Percentiles rank a stretch among this genome's conserved stretches.
phyloP scores from a whole-genome alignment of 495 filamentous ascomycete genomes.

The Tuber brumale region DNA sequence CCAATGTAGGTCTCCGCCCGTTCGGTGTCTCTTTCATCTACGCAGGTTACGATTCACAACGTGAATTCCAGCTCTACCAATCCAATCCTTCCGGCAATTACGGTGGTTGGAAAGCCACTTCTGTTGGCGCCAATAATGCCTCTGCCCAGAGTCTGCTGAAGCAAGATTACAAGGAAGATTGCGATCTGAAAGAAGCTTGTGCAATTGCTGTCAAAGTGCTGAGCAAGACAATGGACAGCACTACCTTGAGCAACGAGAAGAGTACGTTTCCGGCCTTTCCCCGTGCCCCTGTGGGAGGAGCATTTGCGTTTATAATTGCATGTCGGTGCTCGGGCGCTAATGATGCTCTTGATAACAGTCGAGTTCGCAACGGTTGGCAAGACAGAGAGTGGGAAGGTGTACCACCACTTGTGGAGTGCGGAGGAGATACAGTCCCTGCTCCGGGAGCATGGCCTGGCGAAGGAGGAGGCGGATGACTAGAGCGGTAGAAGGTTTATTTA shows the following conservation, averaged over 20 bases:
- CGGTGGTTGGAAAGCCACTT: slow-evolving; percentile 98
- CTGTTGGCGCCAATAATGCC: slow-evolving; percentile 94
- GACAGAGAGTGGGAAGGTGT: slow-evolving; percentile 88
- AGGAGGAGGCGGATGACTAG: slow-evolving; percentile 72
- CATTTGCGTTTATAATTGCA: background rate
- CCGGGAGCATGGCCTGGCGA: slow-evolving; percentile 90
- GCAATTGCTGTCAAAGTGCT: slow-evolving; percentile 96
- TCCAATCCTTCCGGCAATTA: slow-evolving; percentile 99
- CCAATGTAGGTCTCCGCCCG: slow-evolving; percentile 65
- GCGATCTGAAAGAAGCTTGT: slow-evolving; percentile 90
- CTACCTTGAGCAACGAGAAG: slow-evolving; percentile 97
- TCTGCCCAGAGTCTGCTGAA: slow-evolving; percentile 95
- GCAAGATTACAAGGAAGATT: slow-evolving; percentile 99
- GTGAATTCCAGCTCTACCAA: slow-evolving; percentile 97
- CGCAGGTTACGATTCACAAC: slow-evolving; percentile 88
- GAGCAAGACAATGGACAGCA: slow-evolving; percentile 99
- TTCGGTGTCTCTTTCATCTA: slow-evolving; percentile 99
- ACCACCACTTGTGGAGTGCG: slow-evolving; percentile 94
- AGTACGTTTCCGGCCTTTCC: slow-evolving; percentile 53
- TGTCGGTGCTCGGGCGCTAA: slow-evolving; percentile 24
- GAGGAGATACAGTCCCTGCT: slow-evolving; percentile 93
- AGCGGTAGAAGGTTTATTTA: background rate
- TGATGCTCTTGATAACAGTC: slow-evolving; percentile 52
- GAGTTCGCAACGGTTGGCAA: slow-evolving; percentile 98
- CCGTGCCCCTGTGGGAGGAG: background rate